These are phyloP conservation scores for Penicillium freii DNA, from an alignment of 2,329 filamentous ascomycete genomes.

Conservation along the genomic window DNA sequence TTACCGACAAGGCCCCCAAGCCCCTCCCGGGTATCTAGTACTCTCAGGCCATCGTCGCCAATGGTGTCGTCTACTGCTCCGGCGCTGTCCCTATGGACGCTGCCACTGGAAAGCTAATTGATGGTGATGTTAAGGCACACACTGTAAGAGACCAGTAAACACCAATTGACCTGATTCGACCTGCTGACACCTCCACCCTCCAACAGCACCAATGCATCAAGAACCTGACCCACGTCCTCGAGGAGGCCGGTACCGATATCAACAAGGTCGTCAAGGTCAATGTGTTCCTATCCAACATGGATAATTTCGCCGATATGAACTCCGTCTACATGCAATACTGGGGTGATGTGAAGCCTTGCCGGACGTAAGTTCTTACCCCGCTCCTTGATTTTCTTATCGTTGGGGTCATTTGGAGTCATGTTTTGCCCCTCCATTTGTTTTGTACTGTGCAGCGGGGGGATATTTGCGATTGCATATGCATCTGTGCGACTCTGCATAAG, in stretches of 20 bases:
- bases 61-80: slow-evolving; percentile 70
- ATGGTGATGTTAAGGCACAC: slow-evolving; percentile 57
- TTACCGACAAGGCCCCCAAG: slow-evolving; percentile 51
- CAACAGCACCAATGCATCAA: slow-evolving; percentile 54
- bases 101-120: slow-evolving; percentile 53
- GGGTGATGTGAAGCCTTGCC: slow-evolving; percentile 58
- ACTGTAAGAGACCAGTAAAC: slow-evolving; percentile 42
- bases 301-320: slow-evolving; percentile 75
- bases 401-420: not conserved
- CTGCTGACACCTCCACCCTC: not conserved
- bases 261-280: slow-evolving; percentile 66
- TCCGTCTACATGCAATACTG: slow-evolving; percentile 77
- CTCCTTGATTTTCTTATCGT: not conserved
- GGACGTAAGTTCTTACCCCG: slow-evolving; percentile 25
- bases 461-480: not conserved
- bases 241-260: slow-evolving; percentile 59
- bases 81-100: slow-evolving; percentile 61
- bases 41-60: slow-evolving; percentile 60
- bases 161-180: not conserved
- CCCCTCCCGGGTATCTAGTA: slow-evolving; percentile 56
- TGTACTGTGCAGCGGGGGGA: not conserved
- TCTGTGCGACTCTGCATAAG: not conserved
- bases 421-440: not conserved
- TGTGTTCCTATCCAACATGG: slow-evolving; percentile 64
- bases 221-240: slow-evolving; percentile 60